Percentiles rank a stretch among this genome's conserved stretches.
phyloP scores from a whole-genome alignment of 495 filamentous ascomycete genomes.

The Aspergillus carlsbadensis region DNA sequence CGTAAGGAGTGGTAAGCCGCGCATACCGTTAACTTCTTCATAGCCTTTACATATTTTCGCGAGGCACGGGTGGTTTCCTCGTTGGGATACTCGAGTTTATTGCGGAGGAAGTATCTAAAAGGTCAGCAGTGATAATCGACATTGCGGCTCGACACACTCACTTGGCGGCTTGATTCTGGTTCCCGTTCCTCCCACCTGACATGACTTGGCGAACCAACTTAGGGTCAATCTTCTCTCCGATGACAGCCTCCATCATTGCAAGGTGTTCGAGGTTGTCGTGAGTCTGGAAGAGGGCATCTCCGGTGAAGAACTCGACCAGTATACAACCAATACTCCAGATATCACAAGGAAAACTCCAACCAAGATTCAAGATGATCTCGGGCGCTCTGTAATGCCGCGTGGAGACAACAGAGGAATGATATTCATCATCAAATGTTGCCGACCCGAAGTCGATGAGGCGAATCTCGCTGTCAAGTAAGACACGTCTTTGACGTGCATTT shows the following conservation, averaged over 20 bases:
- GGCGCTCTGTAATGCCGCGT: conserved; percentile 95
- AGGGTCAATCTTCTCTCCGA: conserved; percentile 68
- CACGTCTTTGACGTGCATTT: conserved; percentile 80
- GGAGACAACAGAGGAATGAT: conserved; percentile 95
- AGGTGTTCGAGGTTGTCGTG: conserved; percentile 98
- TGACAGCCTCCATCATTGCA: conserved; percentile 98
- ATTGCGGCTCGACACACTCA: conserved; percentile 45
- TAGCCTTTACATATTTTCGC: conserved; percentile 88
- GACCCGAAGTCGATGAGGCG: conserved; percentile 97
- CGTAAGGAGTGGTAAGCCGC: neutral
- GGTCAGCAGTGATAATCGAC: conserved; percentile 5
- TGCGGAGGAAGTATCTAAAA: conserved; percentile 78
- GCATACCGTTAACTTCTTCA: conserved; percentile 84
- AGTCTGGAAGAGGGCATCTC: conserved; percentile 95
- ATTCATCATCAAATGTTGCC: conserved; percentile 97
- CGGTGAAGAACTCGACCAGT: conserved; percentile 97
- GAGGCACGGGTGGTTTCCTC: conserved; percentile 84
- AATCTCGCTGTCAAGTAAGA: conserved; percentile 93
- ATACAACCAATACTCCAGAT: conserved; percentile 99
- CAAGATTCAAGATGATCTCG: conserved; percentile 94
- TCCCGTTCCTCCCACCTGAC: conserved; percentile 60
- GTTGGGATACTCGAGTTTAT: conserved; percentile 85
- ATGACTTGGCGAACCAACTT: conserved; percentile 73
- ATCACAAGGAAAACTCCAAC: conserved; percentile 97
- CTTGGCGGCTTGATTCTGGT: conserved; percentile 76